Conservation (phyloP, 2,329 filamentous ascomycete genomes). For the Endocalyx cinctus region DNA sequence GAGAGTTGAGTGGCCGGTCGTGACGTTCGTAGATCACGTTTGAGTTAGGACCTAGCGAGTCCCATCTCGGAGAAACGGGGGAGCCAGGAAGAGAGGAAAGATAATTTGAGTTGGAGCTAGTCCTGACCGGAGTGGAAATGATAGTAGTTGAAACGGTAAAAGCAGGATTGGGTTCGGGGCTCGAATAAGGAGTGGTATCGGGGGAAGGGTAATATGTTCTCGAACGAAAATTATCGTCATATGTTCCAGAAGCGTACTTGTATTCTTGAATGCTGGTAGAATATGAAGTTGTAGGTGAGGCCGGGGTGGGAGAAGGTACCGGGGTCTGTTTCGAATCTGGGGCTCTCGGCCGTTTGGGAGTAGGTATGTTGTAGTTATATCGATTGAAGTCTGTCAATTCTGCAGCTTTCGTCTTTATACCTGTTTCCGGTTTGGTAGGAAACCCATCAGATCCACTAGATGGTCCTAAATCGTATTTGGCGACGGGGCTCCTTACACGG, state of each 20-base stretch:
- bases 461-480: no score
- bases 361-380: no score
- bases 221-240: slow-evolving; percentile 8
- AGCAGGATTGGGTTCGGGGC: slow-evolving; percentile 10
- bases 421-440: no score
- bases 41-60: slow-evolving; percentile 31
- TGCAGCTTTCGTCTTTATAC: no score
- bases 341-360: no score
- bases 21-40: slow-evolving; percentile 21
- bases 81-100: slow-evolving; percentile 13
- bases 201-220: slow-evolving; percentile 13
- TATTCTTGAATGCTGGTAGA: slow-evolving; percentile 3
- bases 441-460: no score
- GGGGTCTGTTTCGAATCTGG: slow-evolving; percentile 21
- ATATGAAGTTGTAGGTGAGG: background rate
- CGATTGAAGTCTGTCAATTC: no score
- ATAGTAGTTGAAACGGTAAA: no score
- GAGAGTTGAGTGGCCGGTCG: slow-evolving; percentile 18
- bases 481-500: no score
- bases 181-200: slow-evolving; percentile 9
- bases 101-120: slow-evolving; percentile 7
- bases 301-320: slow-evolving; percentile 14
- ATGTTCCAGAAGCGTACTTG: slow-evolving; percentile 5
- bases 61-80: slow-evolving; percentile 40
- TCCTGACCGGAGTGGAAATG: slow-evolving; percentile 10